Conservation (phyloP, 2,329 filamentous ascomycete genomes). For the Bipolaris cookei region DNA sequence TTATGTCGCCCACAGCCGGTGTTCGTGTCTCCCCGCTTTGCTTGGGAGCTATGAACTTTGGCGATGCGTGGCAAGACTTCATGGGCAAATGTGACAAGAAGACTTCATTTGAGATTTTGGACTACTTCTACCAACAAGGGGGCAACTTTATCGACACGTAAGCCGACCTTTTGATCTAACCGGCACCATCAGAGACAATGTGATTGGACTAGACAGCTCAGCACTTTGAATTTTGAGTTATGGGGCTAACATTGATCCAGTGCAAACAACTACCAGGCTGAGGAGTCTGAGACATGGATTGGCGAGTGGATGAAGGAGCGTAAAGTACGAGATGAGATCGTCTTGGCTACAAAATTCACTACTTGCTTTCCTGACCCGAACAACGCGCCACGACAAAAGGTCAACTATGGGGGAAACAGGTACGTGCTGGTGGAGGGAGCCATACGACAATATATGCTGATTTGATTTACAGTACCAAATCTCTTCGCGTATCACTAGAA, state of each 20-base stretch:
- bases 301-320: slow-evolving; percentile 59
- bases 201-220: neutral
- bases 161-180: slow-evolving; percentile 4
- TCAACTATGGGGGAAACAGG: slow-evolving; percentile 54
- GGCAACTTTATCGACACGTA: slow-evolving; percentile 62
- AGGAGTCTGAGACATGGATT: slow-evolving; percentile 57
- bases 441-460: neutral
- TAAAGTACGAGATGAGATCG: slow-evolving; percentile 57
- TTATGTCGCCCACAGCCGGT: slow-evolving; percentile 59
- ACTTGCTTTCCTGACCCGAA: slow-evolving; percentile 35
- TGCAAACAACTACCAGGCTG: slow-evolving; percentile 57
- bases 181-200: too few species aligned
- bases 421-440: neutral
- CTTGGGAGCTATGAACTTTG: slow-evolving; percentile 63
- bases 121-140: slow-evolving; percentile 55
- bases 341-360: slow-evolving; percentile 63
- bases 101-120: slow-evolving; percentile 54
- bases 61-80: slow-evolving; percentile 53
- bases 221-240: neutral
- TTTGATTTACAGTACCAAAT: slow-evolving; percentile 36
- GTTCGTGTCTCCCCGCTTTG: slow-evolving; percentile 62
- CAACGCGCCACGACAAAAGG: slow-evolving; percentile 34
- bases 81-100: slow-evolving; percentile 56
- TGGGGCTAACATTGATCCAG: slow-evolving; percentile 28
- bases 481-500: slow-evolving; percentile 47